phyloP scores from a whole-genome alignment of 2,329 filamentous ascomycete genomes.

The Colletotrichum aenigma region DNA sequence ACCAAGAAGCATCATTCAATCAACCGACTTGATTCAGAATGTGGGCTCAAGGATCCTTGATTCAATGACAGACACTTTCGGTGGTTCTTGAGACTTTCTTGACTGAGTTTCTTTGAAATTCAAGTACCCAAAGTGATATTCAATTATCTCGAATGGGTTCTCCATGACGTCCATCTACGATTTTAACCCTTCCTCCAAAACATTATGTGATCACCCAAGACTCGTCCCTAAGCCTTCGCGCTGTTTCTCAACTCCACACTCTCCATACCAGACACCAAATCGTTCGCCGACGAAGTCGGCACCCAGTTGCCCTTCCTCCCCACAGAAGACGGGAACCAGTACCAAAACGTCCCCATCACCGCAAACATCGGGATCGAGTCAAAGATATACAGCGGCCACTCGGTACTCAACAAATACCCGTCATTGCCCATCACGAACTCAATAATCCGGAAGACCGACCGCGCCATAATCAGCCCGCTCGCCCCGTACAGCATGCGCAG shows the following conservation, averaged over 20 bases:
- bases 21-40: fast-evolving
- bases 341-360: constrained; percentile 22
- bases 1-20: background rate
- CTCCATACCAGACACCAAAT: background rate
- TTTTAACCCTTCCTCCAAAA: background rate
- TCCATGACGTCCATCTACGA: no score
- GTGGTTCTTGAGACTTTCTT: background rate
- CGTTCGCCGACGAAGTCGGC: background rate
- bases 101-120: background rate
- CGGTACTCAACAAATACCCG: constrained; percentile 43
- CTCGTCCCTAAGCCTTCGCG: background rate
- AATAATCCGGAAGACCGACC: constrained; percentile 50
- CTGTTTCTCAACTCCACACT: background rate
- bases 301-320: background rate
- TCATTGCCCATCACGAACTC: constrained; percentile 48
- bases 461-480: constrained; percentile 34
- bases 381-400: constrained; percentile 49
- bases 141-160: background rate
- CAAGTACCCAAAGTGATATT: background rate
- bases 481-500: constrained; percentile 3
- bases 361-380: constrained; percentile 44
- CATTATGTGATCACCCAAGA: fast-evolving
- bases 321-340: constrained; percentile 21
- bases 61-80: background rate
- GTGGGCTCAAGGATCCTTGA: background rate